Evolutionary conservation across 177 flowering plant genomes (phyloP), one percentile per base, ranked within the genome.

Genomic region (Vitis hybrid): DNA sequence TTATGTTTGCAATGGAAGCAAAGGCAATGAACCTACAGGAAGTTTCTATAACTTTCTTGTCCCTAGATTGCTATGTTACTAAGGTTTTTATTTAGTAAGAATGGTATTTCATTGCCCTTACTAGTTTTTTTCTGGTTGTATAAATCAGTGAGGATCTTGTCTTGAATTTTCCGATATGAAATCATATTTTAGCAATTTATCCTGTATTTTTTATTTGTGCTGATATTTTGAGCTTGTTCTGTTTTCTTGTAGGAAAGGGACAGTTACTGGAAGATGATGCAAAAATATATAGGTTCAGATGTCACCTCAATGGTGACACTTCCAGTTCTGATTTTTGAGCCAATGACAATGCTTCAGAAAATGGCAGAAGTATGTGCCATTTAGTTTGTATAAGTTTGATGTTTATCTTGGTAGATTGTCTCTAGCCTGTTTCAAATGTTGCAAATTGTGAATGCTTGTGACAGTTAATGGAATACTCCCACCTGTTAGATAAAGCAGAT

Each of bases 251-350:
- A 93, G 98, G 98, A 94, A 4, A 79, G 96, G 57, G 97, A 94
- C 60, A 65, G 93, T 79, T 85, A 88, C 68, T 92, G 94, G 94
- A 94, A 87, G 79, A 89, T 89, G 93, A 87, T 94, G 98, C 91
- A 88, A 17, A 90, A 89, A 62, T 94, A 90, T 74, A 84, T 90
- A 61, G 98, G 98, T 12, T 74, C 96, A 14, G 98, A 94, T 81
- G 76, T 94, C 59, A 92, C 96, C 58, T 92, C 98, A n/a, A 75
- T 92, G 94, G 97, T 94, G 75, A 90, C 98, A 18, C 96, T 94
- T 75, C 98, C 98, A 2, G 97, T 94, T 7, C 59, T 90, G 64
- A 94, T 94, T 50, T 92, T 83, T 82, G 98, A 94, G 82, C 98
- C 98, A 68, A 92, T 89, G 95, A 85, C 97, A 30, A 90, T 84